These are phyloP conservation scores for Plantago coronopus DNA, from an alignment of 305 asterid species.

Conservation along the genomic window DNA sequence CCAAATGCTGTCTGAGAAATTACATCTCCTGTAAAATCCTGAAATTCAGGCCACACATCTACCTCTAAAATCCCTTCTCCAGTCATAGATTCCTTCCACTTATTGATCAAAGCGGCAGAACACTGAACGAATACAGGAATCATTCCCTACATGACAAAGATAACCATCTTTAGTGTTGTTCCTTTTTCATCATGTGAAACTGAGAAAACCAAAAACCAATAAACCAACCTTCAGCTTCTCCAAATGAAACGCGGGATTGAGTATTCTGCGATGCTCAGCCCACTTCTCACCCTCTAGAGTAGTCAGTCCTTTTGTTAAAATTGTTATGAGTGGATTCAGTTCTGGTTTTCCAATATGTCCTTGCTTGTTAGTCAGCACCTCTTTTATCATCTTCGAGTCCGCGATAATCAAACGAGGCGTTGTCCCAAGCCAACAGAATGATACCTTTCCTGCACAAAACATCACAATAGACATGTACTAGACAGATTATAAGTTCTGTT, in stretches of 20 bases:
- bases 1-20: conserved; percentile 46
- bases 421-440: conserved; percentile 41
- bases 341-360: conserved; percentile 40
- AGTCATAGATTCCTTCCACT: conserved; percentile 35
- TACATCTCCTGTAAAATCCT: conserved; percentile 34
- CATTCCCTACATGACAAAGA: conserved; percentile 32
- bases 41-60: conserved; percentile 46
- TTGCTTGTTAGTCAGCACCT: conserved; percentile 37
- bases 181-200: not conserved
- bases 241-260: conserved; percentile 44
- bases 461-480: not conserved
- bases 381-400: conserved; percentile 45
- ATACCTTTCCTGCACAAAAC: conserved; percentile 35
- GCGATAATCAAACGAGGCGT: conserved; percentile 36
- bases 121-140: conserved; percentile 33
- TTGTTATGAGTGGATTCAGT: conserved; percentile 30
- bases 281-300: conserved; percentile 44
- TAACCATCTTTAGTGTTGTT: not conserved
- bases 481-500: not conserved
- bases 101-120: conserved; percentile 27
- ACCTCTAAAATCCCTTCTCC: conserved; percentile 31
- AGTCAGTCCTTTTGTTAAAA: conserved; percentile 44
- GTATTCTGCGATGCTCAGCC: conserved; percentile 45
- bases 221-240: conserved; percentile 42
- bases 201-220: not conserved